phyloP scores from a whole-genome alignment of 345 rosid genomes.

The Isatis tinctoria region DNA sequence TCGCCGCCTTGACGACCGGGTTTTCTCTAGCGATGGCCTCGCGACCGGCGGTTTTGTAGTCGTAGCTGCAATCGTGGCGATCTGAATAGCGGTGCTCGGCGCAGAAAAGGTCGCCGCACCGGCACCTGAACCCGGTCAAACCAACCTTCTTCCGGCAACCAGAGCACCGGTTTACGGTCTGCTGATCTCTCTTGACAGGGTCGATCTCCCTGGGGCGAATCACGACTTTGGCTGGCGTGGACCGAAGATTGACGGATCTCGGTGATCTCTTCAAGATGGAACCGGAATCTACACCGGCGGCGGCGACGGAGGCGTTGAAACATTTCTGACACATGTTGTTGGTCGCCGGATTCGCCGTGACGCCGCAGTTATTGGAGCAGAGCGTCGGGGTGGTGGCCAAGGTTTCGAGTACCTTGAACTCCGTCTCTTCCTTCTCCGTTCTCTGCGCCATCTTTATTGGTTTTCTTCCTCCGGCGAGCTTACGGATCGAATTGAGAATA shows the following conservation, averaged over 20 bases:
- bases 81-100: constrained; percentile 93
- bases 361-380: constrained; percentile 81
- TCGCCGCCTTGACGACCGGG: constrained; percentile 94
- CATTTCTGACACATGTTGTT: constrained; percentile 98
- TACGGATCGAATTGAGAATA: not conserved
- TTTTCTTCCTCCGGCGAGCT: constrained; percentile 7
- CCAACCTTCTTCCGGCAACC: constrained; percentile 88
- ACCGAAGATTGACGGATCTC: constrained; percentile 51
- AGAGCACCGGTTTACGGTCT: constrained; percentile 76
- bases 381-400: constrained; percentile 29
- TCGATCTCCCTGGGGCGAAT: constrained; percentile 24
- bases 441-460: constrained; percentile 59
- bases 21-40: constrained; percentile 92
- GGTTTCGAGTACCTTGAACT: constrained; percentile 84
- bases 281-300: constrained; percentile 25
- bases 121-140: constrained; percentile 93
- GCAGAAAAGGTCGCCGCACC: constrained; percentile 94
- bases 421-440: constrained; percentile 94
- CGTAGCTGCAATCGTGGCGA: constrained; percentile 92
- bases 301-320: constrained; percentile 59
- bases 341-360: constrained; percentile 82
- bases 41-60: constrained; percentile 84
- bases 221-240: constrained; percentile 26
- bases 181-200: constrained; percentile 37
- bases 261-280: constrained; percentile 41